phyloP scores from a whole-genome alignment of 2,329 filamentous ascomycete genomes.

The Xylaria sp. region DNA sequence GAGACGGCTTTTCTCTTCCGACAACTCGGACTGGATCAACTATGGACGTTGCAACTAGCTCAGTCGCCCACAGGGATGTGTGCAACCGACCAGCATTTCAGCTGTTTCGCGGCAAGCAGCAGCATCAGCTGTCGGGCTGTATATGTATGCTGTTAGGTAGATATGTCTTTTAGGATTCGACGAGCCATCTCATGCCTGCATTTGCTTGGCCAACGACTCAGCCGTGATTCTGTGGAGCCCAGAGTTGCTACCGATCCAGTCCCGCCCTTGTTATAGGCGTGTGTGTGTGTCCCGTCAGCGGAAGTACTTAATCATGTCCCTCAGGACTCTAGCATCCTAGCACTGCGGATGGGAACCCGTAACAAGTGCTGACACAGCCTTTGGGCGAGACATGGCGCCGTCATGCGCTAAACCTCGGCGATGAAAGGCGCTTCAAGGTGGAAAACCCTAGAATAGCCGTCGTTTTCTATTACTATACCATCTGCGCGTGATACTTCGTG shows the following conservation, averaged over 20 bases:
- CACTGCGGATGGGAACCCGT: too few relatives aligned
- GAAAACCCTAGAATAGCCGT: not conserved
- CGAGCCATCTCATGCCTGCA: slow-evolving; percentile 21
- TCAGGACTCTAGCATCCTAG: too few relatives aligned
- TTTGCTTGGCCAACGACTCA: slow-evolving; percentile 19
- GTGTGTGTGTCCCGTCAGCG: too few relatives aligned
- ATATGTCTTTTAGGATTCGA: slow-evolving; percentile 10
- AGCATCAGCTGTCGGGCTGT: not conserved
- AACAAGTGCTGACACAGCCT: slow-evolving; percentile 17
- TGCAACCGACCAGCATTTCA: slow-evolving; percentile 28
- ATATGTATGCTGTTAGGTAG: too few relatives aligned
- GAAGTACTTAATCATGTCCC: too few relatives aligned
- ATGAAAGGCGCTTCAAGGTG: not conserved
- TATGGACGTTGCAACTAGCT: not conserved
- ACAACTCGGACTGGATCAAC: not conserved
- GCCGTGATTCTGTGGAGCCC: slow-evolving; percentile 13
- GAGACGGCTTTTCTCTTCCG: not conserved
- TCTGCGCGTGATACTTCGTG: too few relatives aligned
- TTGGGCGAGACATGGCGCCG: slow-evolving; percentile 12
- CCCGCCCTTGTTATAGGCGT: too few relatives aligned
- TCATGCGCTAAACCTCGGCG: slow-evolving; percentile 15
- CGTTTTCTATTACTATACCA: not conserved
- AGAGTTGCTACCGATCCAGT: not conserved
- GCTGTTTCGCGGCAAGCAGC: slow-evolving; percentile 22
- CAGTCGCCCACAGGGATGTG: slow-evolving; percentile 4